phyloP scores from a whole-genome alignment of 495 filamentous ascomycete species.

The Astrocystis sublimbata region DNA sequence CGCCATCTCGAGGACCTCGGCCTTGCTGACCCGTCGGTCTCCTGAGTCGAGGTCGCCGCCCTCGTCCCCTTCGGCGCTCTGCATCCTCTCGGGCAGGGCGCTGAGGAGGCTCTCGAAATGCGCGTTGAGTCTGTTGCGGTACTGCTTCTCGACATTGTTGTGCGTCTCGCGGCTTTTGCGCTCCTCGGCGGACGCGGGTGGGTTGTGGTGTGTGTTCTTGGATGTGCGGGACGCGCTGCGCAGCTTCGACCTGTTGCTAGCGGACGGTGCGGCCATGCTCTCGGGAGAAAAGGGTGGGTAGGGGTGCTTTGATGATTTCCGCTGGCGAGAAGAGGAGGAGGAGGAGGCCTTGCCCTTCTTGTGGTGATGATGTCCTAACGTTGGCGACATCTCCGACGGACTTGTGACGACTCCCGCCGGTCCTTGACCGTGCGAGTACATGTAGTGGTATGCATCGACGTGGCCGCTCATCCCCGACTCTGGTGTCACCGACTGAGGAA shows the following conservation, averaged over 20 bases:
- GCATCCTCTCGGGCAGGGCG: conserved; percentile 42
- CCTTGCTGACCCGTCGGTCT: conserved; percentile 47
- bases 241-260: conserved; percentile 29
- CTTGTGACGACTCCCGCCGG: conserved; percentile 20
- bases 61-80: conserved; percentile 24
- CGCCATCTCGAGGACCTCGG: conserved; percentile 49
- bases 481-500: conserved; percentile 23
- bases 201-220: conserved; percentile 41
- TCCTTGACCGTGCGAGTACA: conserved; percentile 27
- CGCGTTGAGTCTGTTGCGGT: conserved; percentile 49
- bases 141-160: conserved; percentile 52
- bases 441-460: conserved; percentile 27
- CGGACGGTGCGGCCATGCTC: conserved; percentile 19
- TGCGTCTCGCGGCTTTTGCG: conserved; percentile 45
- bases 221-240: conserved; percentile 44
- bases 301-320: conserved; percentile 24
- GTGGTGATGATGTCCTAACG: conserved; percentile 14
- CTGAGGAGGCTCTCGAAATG: conserved; percentile 49
- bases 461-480: conserved; percentile 23
- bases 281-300: conserved; percentile 28
- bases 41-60: conserved; percentile 32
- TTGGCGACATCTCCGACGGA: conserved; percentile 22
- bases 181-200: conserved; percentile 38
- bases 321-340: conserved; percentile 17
- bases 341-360: conserved; percentile 20